A percentile compares a stretch with the other conserved stretches of the same genome.
These are phyloP conservation scores for Quercus ilex DNA, from an alignment of 306 rosid genomes.

Conservation along the genomic window DNA sequence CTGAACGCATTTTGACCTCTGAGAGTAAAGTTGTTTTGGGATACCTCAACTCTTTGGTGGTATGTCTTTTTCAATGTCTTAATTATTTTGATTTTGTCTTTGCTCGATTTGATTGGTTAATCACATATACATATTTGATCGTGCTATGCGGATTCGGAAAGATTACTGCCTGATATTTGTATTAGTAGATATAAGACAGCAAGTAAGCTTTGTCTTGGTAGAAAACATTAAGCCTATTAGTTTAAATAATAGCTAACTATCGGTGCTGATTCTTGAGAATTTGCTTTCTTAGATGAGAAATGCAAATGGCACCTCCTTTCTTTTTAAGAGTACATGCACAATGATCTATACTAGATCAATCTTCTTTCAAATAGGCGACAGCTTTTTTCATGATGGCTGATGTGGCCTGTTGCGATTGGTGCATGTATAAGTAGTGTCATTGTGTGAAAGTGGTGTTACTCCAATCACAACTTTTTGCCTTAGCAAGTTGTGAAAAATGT, in stretches of 20 bases:
- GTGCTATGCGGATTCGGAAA: neutral
- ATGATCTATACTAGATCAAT: neutral
- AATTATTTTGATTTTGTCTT: neutral
- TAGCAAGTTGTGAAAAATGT: too few relatives aligned
- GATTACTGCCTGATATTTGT: too few relatives aligned
- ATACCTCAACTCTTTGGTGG: constrained; percentile 86
- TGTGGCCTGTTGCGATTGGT: too few relatives aligned
- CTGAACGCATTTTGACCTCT: constrained; percentile 58
- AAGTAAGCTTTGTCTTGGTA: neutral
- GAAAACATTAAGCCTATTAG: too few relatives aligned
- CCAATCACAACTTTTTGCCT: too few relatives aligned
- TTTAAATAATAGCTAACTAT: neutral
- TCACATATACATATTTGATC: neutral
- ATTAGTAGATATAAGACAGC: too few relatives aligned
- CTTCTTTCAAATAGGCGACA: too few relatives aligned
- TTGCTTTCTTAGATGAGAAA: neutral
- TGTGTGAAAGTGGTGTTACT: too few relatives aligned
- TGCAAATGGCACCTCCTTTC: too few relatives aligned
- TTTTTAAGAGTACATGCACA: neutral
- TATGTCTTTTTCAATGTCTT: constrained; percentile 29
- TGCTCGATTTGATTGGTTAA: neutral
- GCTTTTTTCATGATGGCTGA: too few relatives aligned
- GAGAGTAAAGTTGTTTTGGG: constrained; percentile 82
- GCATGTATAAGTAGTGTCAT: too few relatives aligned
- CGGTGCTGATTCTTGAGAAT: neutral